Evolutionary conservation across 1,284 basidiomycete genomes (phyloP).

Genomic region (Rhodotorula glutinis): DNA sequence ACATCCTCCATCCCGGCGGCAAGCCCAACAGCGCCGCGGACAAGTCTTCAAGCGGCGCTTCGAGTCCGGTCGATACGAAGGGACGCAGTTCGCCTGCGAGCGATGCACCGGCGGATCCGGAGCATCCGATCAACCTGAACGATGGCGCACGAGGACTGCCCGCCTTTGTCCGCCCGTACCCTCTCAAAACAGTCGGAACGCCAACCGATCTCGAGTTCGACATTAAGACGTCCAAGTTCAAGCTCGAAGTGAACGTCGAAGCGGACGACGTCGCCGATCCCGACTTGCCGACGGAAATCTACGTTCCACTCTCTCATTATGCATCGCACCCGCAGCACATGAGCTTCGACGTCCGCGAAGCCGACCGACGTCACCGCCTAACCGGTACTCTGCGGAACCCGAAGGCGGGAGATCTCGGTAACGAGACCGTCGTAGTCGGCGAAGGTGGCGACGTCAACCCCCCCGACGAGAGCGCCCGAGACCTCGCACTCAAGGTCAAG

Average conservation of each 20-base stretch:
- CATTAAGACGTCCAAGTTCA: conserved; percentile 66
- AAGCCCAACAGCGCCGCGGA: neutral
- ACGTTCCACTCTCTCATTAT: conserved; percentile 44
- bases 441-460: neutral
- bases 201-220: conserved; percentile 65
- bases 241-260: conserved; percentile 61
- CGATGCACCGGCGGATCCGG: conserved; percentile 27
- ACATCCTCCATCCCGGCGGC: conserved; percentile 47
- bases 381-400: conserved; percentile 5
- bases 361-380: conserved; percentile 3
- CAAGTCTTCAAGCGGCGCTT: neutral
- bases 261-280: conserved; percentile 48
- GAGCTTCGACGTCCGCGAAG: conserved; percentile 26
- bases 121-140: conserved; percentile 45
- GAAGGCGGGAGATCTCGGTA: conserved; percentile 4
- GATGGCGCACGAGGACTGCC: conserved; percentile 66
- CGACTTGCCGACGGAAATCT: conserved; percentile 43
- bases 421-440: neutral
- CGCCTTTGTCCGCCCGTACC: conserved; percentile 79
- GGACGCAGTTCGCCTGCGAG: conserved; percentile 5
- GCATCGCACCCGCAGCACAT: conserved; percentile 47
- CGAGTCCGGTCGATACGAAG: neutral
- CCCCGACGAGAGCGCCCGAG: conserved; percentile 20
- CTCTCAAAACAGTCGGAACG: conserved; percentile 67
- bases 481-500: conserved; percentile 53